phyloP scores from a whole-genome alignment of 2,329 filamentous ascomycete species.

The Botrytis galanthina region DNA sequence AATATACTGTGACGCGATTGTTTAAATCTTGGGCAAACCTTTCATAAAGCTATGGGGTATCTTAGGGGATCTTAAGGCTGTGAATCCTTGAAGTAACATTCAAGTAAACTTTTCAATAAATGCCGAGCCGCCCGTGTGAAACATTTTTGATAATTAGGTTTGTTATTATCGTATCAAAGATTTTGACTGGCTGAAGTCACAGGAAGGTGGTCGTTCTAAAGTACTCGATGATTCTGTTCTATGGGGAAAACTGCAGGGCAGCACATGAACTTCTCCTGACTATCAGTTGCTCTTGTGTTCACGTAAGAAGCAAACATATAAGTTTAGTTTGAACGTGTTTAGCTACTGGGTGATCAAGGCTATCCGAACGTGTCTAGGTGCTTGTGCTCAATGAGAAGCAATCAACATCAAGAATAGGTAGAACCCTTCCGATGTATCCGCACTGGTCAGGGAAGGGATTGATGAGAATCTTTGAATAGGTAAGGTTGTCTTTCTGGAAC shows the following conservation, averaged over 20 bases:
- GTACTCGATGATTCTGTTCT: background rate
- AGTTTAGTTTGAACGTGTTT: background rate
- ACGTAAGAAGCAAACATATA: background rate
- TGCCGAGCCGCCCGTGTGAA: slow-evolving; percentile 14
- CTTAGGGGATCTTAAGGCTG: background rate
- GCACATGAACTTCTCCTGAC: background rate
- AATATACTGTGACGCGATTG: background rate
- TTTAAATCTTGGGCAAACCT: background rate
- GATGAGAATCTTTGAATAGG: background rate
- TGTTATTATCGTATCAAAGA: background rate
- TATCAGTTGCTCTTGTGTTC: background rate
- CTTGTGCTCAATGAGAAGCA: background rate
- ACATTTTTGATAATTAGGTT: background rate
- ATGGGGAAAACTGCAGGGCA: background rate
- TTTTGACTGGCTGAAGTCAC: background rate
- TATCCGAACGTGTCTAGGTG: background rate
- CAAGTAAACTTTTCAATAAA: background rate
- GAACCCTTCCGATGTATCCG: background rate
- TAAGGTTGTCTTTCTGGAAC: background rate
- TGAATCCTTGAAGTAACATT: background rate
- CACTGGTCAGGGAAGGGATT: background rate
- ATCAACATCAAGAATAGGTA: background rate
- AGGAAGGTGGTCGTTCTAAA: background rate
- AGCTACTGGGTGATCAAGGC: background rate
- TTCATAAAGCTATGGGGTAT: background rate